These are phyloP conservation scores for Metschnikowia corniflorae DNA, from an alignment of 805 yeast species.

Conservation along the genomic window DNA sequence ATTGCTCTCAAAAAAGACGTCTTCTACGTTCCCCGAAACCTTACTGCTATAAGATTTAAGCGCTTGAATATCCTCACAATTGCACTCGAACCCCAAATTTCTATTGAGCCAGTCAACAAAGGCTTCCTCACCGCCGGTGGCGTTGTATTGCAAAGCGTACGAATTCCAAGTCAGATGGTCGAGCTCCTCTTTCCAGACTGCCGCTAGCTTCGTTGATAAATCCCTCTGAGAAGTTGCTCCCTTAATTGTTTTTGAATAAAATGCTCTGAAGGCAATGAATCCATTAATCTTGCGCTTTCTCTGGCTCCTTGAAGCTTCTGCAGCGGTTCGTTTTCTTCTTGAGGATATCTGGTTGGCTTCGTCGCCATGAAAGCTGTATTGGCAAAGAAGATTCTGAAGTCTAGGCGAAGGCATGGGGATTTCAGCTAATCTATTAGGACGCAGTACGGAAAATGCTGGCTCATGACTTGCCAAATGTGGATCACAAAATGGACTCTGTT, in stretches of 20 bases:
- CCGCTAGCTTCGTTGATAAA: conserved; percentile 6
- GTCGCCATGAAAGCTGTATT: background rate
- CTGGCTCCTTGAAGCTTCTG: background rate
- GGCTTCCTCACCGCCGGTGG: conserved; percentile 7
- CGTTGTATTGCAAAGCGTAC: conserved; percentile 10
- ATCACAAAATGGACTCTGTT: background rate
- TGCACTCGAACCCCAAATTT: conserved; percentile 1
- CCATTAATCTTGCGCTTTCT: conserved; percentile 6
- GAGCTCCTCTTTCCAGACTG: conserved; percentile 7
- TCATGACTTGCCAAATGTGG: background rate
- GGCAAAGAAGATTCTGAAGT: conserved; percentile 3
- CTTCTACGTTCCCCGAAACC: conserved; percentile 6
- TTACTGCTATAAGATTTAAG: background rate
- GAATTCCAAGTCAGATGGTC: conserved; percentile 5
- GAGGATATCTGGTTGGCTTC: background rate
- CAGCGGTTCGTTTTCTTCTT: background rate
- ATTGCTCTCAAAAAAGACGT: conserved; percentile 4
- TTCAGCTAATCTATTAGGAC: conserved; percentile 1
- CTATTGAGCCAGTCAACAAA: conserved; percentile 8
- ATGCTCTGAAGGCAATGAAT: conserved; percentile 9
- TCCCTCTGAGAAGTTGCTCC: conserved; percentile 6
- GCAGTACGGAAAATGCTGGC: conserved; percentile 3
- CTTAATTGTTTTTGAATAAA: conserved; percentile 6
- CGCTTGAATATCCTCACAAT: background rate
- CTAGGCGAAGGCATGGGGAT: conserved; percentile 3